phyloP scores from a whole-genome alignment of 2,329 filamentous ascomycete species.

The Cordyceps militaris region DNA sequence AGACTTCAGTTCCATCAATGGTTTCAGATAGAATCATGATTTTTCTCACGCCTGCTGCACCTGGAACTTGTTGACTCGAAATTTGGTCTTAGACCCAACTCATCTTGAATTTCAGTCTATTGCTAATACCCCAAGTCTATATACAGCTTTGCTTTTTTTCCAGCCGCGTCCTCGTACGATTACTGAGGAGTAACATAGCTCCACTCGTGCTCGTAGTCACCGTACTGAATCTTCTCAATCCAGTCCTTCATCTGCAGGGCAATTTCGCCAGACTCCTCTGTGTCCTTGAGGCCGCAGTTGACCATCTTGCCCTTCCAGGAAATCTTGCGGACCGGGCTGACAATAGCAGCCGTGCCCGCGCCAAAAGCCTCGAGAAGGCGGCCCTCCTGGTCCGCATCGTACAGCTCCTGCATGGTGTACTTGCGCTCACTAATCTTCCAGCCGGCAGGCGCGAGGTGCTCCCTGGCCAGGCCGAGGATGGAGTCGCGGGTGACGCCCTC shows the following conservation, averaged over 20 bases:
- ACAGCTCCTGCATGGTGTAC: constrained; percentile 82
- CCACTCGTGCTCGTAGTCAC: constrained; percentile 87
- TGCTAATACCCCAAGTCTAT: constrained; percentile 1
- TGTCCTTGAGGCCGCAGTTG: constrained; percentile 71
- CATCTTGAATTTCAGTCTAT: neutral
- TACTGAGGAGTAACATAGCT: constrained; percentile 49
- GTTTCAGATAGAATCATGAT: constrained; percentile 20
- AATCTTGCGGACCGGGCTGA: constrained; percentile 83
- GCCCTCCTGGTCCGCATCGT: constrained; percentile 74
- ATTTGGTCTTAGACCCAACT: neutral
- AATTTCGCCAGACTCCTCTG: constrained; percentile 82
- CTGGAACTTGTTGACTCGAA: neutral
- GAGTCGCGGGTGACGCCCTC: constrained; percentile 93
- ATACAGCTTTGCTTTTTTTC: constrained; percentile 14
- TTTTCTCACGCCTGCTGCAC: neutral
- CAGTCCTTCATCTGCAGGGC: constrained; percentile 86
- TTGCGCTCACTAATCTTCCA: constrained; percentile 87
- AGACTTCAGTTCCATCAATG: constrained; percentile 24
- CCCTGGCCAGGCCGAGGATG: constrained; percentile 75
- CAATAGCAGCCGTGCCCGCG: constrained; percentile 86
- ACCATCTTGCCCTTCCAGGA: constrained; percentile 79
- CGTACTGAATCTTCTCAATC: constrained; percentile 95
- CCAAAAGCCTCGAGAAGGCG: constrained; percentile 90
- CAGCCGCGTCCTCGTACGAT: constrained; percentile 12
- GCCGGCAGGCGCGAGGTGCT: constrained; percentile 75